These are phyloP conservation scores for Populus trichocarpa DNA, from an alignment of 441 rosid genomes.

Conservation along the genomic window DNA sequence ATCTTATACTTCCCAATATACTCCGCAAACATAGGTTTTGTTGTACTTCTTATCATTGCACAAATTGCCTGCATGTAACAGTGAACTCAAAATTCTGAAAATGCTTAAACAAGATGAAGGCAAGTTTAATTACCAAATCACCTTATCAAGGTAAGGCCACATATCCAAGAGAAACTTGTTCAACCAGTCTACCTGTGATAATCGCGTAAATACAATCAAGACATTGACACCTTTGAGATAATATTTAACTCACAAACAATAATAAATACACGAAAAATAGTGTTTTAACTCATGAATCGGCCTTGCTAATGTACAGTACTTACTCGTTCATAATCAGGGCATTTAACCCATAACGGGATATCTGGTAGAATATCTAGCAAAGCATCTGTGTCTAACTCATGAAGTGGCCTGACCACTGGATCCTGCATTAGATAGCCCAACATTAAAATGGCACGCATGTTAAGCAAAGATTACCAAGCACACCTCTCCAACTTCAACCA, in stretches of 20 bases:
- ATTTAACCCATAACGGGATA: slow-evolving; percentile 66
- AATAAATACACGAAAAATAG: not conserved
- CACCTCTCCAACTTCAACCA: no score
- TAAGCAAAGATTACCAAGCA: not conserved
- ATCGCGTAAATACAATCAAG: slow-evolving; percentile 12
- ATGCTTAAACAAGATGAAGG: slow-evolving; percentile 4
- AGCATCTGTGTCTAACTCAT: slow-evolving; percentile 42
- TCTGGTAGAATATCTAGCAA: slow-evolving; percentile 56
- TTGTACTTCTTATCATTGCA: slow-evolving; percentile 41
- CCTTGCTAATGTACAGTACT: not conserved
- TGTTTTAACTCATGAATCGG: not conserved
- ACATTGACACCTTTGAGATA: not conserved
- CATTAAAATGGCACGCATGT: not conserved
- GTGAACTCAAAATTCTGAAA: slow-evolving; percentile 8
- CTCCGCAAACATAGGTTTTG: slow-evolving; percentile 63
- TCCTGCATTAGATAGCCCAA: slow-evolving; percentile 33
- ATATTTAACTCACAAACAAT: not conserved
- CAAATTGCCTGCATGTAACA: slow-evolving; percentile 58
- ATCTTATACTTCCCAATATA: slow-evolving; percentile 57
- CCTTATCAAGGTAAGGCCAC: slow-evolving; percentile 77
- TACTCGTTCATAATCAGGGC: slow-evolving; percentile 63
- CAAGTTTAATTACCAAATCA: slow-evolving; percentile 15
- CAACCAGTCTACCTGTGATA: slow-evolving; percentile 62
- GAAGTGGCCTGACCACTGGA: slow-evolving; percentile 43
- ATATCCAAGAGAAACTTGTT: slow-evolving; percentile 52